phyloP scores from a whole-genome alignment of 148 eudicot species.

The Vaccinium myrtillus region DNA sequence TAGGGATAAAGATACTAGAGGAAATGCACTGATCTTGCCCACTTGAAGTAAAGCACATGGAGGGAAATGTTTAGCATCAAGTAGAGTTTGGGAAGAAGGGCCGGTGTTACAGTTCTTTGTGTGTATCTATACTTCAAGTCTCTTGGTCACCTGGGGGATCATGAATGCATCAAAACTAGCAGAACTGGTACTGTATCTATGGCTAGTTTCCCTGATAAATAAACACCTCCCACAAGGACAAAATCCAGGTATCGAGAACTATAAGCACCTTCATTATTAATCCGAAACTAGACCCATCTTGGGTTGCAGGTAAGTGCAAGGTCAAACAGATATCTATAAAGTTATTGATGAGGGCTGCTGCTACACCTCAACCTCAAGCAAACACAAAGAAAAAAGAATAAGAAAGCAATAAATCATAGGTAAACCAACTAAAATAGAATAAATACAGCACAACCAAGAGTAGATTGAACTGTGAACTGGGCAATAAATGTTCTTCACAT shows the following conservation, averaged over 20 bases:
- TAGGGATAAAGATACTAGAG: not conserved
- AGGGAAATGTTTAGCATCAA: not conserved
- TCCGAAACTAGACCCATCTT: not conserved
- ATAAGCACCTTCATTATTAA: not conserved
- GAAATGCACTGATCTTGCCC: not conserved
- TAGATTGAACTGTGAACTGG: not conserved
- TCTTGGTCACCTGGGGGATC: not conserved
- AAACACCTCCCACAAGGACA: not conserved
- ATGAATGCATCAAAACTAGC: not conserved
- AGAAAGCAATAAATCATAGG: not conserved
- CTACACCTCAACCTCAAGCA: not conserved
- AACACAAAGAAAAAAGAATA: not conserved
- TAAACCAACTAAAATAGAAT: not conserved
- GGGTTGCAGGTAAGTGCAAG: not conserved
- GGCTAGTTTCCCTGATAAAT: not conserved
- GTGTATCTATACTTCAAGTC: not conserved
- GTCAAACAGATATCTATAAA: not conserved
- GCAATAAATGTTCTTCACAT: not conserved
- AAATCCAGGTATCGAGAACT: not conserved
- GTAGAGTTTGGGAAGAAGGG: not conserved
- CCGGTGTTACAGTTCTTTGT: not conserved
- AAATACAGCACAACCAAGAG: not conserved
- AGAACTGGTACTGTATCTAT: not conserved
- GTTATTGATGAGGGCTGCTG: not conserved
- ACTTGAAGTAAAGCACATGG: not conserved